These are phyloP conservation scores for Erythrophleum fordii DNA, from an alignment of 306 rosid species.

Conservation along the genomic window DNA sequence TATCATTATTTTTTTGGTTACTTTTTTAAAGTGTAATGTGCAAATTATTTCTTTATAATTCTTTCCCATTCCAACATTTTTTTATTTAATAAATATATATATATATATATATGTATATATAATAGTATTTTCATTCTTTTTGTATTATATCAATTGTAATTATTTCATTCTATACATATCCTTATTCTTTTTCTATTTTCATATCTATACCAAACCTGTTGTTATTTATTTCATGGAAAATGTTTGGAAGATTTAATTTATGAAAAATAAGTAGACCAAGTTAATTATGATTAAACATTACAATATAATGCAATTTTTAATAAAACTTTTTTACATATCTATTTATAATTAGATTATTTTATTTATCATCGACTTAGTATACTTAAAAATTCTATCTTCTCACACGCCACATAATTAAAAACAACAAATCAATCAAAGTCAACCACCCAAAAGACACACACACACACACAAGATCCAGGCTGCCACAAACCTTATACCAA, in stretches of 20 bases:
- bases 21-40: too few species aligned
- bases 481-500: not conserved
- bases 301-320: not conserved
- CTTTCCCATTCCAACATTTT: too few species aligned
- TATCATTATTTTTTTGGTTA: too few species aligned
- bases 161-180: too few species aligned
- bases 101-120: too few species aligned
- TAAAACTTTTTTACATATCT: not conserved
- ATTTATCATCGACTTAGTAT: not conserved
- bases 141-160: too few species aligned
- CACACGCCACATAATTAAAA: not conserved
- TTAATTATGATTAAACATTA: not conserved
- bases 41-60: too few species aligned
- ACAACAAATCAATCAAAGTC: not conserved
- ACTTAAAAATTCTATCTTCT: not conserved
- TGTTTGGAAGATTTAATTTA: not conserved
- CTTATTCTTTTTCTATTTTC: too few species aligned
- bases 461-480: constrained; percentile 1
- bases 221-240: not conserved
- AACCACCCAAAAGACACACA: not conserved
- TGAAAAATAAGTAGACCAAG: not conserved
- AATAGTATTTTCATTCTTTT: too few species aligned
- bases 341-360: not conserved
- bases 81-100: too few species aligned
- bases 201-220: too few species aligned